Conservation (phyloP, 1,139 yeast species). For the Geotrichum macrosporum region DNA sequence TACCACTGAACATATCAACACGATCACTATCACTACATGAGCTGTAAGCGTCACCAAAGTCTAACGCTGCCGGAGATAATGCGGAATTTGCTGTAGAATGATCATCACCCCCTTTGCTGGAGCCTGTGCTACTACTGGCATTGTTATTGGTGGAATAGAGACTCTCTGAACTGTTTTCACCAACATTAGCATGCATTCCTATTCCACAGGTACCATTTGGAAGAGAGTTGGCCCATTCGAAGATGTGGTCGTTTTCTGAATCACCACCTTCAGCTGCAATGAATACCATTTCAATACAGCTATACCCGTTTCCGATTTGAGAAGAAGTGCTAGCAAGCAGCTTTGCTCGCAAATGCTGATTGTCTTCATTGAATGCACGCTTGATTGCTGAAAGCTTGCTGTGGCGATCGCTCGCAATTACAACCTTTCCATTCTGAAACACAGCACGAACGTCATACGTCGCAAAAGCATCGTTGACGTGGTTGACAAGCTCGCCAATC, state of each 20-base stretch:
- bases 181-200: conserved; percentile 3
- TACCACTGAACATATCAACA: conserved; percentile 17
- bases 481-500: conserved; percentile 82
- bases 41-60: neutral
- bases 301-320: conserved; percentile 7
- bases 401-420: conserved; percentile 27
- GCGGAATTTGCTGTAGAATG: neutral
- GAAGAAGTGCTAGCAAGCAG: neutral
- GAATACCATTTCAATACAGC: conserved; percentile 24
- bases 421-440: conserved; percentile 49
- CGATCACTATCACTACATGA: conserved; percentile 7
- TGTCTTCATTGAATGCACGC: conserved; percentile 25
- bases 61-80: neutral
- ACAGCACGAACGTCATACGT: conserved; percentile 71
- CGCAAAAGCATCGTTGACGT: conserved; percentile 71
- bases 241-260: conserved; percentile 56
- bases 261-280: conserved; percentile 68
- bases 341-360: conserved; percentile 11
- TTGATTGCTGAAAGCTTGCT: conserved; percentile 29
- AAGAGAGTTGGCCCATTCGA: conserved; percentile 51
- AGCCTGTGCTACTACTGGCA: neutral
- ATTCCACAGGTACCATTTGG: conserved; percentile 34
- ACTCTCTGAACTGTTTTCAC: conserved; percentile 9
- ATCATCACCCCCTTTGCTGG: neutral
- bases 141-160: neutral